Evolutionary conservation across 768 basidiomycete genomes (phyloP), one percentile per base, ranked within the genome.

Genomic region (Neoboletus magnificus): DNA sequence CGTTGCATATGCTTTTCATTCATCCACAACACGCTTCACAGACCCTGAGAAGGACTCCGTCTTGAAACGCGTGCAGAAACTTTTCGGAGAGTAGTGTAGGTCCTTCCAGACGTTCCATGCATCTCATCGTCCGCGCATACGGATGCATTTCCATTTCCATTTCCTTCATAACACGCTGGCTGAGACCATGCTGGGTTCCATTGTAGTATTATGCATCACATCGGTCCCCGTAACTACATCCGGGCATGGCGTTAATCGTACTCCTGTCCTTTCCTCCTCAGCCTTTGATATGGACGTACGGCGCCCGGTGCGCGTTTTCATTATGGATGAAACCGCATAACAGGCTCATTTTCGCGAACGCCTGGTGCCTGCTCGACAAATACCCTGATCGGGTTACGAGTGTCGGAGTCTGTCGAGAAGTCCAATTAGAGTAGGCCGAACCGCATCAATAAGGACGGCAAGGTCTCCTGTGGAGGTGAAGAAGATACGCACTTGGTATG

Each of bases 11-110:
- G n/a, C 51, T 48, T 29, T 58, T 57, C 58, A 50, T 58, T 57
- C 59, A 52, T 57, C 56, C 55, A 62, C 53, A 42, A 63, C 58
- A 66, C 52, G 62, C 50, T 47, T 36, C 50, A 30, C 64, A 96
- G 96, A 98, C 73, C 96, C 96, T 16, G 84, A 86, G 13, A 98
- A 98, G 71, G 96, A 98, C 68, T 97, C 93, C 1, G 83, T 98
- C 30, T 79, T 98, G 66, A 98, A 95, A 73, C 85, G 95, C 50
- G 96, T 99, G 16, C 93, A 96, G 81, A 99, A 93, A 74, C 80
- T 98, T 29, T 89, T 93, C 64, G 96, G 94, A 66, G 96, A 98
- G 76, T 92, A 80, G 75, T 62, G 30, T 64, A 57, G 40, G 48
- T 54, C 52, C 37, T 46, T 44, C 53, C 48, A 57, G 51, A 58